phyloP scores from a whole-genome alignment of 805 yeast genomes.

The Metschnikowia lunata region DNA sequence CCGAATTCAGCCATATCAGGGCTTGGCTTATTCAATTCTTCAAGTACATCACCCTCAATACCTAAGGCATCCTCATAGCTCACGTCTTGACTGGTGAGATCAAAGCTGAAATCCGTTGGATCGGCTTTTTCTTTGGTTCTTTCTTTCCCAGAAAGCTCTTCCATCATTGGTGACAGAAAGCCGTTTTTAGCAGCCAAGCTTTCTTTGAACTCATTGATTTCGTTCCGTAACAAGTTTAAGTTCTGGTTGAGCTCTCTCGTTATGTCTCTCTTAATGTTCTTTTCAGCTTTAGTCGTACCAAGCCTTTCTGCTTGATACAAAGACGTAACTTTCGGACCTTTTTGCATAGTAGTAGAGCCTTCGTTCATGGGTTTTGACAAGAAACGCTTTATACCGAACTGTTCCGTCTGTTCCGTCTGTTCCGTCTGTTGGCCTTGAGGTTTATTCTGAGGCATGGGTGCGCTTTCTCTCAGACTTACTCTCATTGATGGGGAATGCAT shows the following conservation, averaged over 20 bases:
- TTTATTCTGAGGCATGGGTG: background rate
- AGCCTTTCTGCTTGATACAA: no score
- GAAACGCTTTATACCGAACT: background rate
- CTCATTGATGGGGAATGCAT: background rate
- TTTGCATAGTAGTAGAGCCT: background rate
- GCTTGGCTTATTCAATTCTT: slow-evolving; percentile 13
- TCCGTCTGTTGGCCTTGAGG: background rate
- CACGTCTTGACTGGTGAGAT: slow-evolving; percentile 35
- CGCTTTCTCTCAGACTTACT: background rate
- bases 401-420: background rate
- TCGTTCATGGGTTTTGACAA: background rate
- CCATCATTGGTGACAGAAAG: background rate
- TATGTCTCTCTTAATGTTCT: slow-evolving; percentile 18
- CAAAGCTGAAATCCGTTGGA: slow-evolving; percentile 34
- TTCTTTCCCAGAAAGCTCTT: background rate
- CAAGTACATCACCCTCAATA: slow-evolving; percentile 27
- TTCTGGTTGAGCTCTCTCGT: slow-evolving; percentile 38
- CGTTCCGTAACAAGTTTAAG: slow-evolving; percentile 36
- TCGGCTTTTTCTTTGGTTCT: background rate
- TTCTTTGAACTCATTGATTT: slow-evolving; percentile 43
- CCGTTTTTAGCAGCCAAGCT: slow-evolving; percentile 25
- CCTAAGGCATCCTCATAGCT: slow-evolving; percentile 38
- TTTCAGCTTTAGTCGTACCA: background rate
- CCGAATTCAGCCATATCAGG: no score
- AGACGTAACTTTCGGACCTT: background rate